A percentile compares a stretch with the other conserved stretches of the same genome.
phyloP scores from a whole-genome alignment of 2,329 filamentous ascomycete genomes.

The Penicillium capsulatum region DNA sequence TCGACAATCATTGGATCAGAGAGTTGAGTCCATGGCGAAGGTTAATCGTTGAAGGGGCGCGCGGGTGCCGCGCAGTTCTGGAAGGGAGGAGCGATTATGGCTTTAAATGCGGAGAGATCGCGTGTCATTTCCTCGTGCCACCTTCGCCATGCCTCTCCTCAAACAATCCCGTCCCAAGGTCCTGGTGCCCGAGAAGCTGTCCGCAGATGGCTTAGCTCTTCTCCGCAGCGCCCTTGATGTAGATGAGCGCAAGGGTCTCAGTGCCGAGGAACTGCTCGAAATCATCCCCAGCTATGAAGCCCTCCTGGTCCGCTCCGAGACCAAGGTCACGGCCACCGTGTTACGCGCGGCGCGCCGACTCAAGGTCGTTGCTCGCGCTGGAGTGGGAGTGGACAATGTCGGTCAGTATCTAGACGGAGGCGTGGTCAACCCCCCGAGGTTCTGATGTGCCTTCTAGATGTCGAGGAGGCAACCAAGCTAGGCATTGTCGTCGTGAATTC shows the following conservation, averaged over 20 bases:
- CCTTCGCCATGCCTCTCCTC: too few species aligned
- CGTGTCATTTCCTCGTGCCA: too few species aligned
- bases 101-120: too few species aligned
- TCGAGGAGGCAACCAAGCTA: slow-evolving; percentile 64
- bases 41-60: too few species aligned
- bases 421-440: background rate
- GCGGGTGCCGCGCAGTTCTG: too few species aligned
- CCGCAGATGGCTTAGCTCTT: slow-evolving; percentile 69
- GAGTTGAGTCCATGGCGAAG: too few species aligned
- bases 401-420: too few species aligned
- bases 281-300: slow-evolving; percentile 70
- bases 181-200: slow-evolving; percentile 75
- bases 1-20: too few species aligned
- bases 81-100: too few species aligned
- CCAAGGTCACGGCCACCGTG: slow-evolving; percentile 68
- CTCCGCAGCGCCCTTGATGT: slow-evolving; percentile 65
- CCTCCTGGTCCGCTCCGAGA: slow-evolving; percentile 75
- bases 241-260: slow-evolving; percentile 61
- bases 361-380: slow-evolving; percentile 73
- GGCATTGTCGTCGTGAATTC: slow-evolving; percentile 79
- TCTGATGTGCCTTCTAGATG: slow-evolving; percentile 45
- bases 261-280: slow-evolving; percentile 58
- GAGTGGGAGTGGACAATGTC: slow-evolving; percentile 80
- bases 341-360: slow-evolving; percentile 63
- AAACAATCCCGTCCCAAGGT: slow-evolving; percentile 46